Evolutionary conservation across 2,329 filamentous ascomycete genomes (phyloP), one percentile per base, ranked within the genome.

Genomic region (Fusarium coicis): DNA sequence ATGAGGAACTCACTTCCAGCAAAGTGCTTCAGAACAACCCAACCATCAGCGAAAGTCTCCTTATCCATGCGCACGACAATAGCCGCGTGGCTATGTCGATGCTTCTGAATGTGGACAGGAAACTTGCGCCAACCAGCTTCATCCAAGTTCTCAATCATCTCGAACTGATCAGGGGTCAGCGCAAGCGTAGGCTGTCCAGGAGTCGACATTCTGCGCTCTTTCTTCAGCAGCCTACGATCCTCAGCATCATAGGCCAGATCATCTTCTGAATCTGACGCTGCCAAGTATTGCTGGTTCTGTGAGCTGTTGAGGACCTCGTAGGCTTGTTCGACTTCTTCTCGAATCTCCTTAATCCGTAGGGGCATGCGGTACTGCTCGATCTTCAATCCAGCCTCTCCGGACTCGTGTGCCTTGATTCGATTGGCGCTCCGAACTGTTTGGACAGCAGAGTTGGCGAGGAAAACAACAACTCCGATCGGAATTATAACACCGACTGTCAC

Each of bases 51-150:
- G 76, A 95, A 97, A 2, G 82, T 84, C 57, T 87, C 84, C 79
- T 90, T 91, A 43, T 92, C 89, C 65, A 86, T 89, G 42, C 96
- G 89, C 40, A 97, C 91, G 72, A 98, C 93, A 53, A 98, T 97
- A 7, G 95, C 95, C 0, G 95, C 96, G 81, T 98, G 96, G 67
- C 90, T 93, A 79, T 97, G 94, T n/a, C 87, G 84, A 61, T 90
- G 87, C 10, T 95, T 93, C 72, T 93, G 92, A 43, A 96, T 95
- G 83, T 92, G 91, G 7, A 95, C 89, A 2, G 87, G 89, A 73
- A 89, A 91, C 80, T 92, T 93, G 53, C 86, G 85, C 88, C 89
- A 92, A 9, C 87, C 86, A 5, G 92, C 79, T n/a, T 81, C 80
- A 76, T 98, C 91, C 54, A 98, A 85, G 15, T 90, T 89, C 36